Base-by-base conservation (phyloP, 1,284 basidiomycete genomes). In the Cronartium quercuum region DNA sequence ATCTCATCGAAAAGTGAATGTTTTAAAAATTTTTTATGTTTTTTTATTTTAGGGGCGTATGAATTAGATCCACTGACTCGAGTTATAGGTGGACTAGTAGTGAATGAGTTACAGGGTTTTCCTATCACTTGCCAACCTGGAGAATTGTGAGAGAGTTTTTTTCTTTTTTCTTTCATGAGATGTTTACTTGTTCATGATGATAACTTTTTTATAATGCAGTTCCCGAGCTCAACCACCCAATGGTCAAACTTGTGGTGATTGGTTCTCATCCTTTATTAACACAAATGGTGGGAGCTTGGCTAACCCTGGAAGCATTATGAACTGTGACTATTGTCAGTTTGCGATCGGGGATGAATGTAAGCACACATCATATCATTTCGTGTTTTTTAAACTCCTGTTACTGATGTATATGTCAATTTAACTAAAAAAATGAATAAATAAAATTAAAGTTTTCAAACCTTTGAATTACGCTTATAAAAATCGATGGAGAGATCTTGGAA, bases 21-120 rank as follows among this genome's bases (percentile, higher is more conserved):
- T n/a, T n/a, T n/a, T n/a, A n/a, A n/a, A n/a, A n/a, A n/a, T n/a
- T n/a, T n/a, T n/a, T n/a, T n/a, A n/a, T n/a, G n/a, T n/a, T n/a
- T n/a, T n/a, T n/a, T n/a, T n/a, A n/a, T 40, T 76, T 73, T 70
- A 68, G 62, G 73, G 62, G 66, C 80, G 77, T 77, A 80, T 68
- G 76, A 78, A 65, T 76, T 81, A 21, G 81, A 83, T 78, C 83
- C 83, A 1, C 92, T 88, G 83, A 91, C 90, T 1, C 86, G 90
- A 38, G 85, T 88, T 18, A 82, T 92, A 51, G 85, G 87, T 2
- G 85, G 76, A 24, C 42, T 74, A 15, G 34, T 76, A 9, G 67
- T 71, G 10, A 76, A 69, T 71, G 75, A 69, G 37, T 21, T 76
- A n/a, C 75, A 76, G 34, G 75, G 64, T 7, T 47, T 76, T 29